These are phyloP conservation scores for Sarocladiaceae sp. DNA, from an alignment of 2,329 filamentous ascomycete species.

Conservation along the genomic window DNA sequence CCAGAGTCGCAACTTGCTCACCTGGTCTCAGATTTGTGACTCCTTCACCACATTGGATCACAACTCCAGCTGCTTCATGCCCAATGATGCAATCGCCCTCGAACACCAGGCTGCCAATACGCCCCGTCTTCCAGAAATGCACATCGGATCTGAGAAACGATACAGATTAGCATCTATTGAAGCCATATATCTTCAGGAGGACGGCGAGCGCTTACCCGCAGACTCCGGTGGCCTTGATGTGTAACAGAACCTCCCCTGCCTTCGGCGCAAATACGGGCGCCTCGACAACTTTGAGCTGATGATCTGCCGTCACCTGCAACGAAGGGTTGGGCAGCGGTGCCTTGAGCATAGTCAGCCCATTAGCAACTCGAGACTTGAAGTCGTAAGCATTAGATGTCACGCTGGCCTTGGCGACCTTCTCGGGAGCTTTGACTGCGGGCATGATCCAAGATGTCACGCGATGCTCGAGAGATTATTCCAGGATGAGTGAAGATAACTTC, in stretches of 20 bases:
- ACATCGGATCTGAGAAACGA: conserved; percentile 50
- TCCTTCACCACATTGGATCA: conserved; percentile 51
- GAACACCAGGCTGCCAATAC: conserved; percentile 59
- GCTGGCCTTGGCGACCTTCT: background rate
- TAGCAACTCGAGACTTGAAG: no score
- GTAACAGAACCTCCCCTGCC: conserved; percentile 52
- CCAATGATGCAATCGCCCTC: conserved; percentile 62
- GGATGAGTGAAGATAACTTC: background rate
- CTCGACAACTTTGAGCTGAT: conserved; percentile 51
- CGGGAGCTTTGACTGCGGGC: background rate
- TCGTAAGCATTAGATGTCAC: no score
- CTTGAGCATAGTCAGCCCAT: conserved; percentile 16
- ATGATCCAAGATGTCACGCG: no score
- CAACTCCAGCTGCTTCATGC: conserved; percentile 59
- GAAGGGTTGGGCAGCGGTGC: conserved; percentile 27
- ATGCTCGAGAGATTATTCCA: no score
- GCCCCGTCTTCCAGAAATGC: conserved; percentile 63
- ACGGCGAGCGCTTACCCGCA: conserved; percentile 45
- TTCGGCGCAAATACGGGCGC: conserved; percentile 52
- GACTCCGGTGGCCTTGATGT: conserved; percentile 60
- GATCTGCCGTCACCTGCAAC: conserved; percentile 50
- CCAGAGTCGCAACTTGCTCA: conserved; percentile 50
- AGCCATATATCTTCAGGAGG: background rate
- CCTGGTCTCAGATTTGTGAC: conserved; percentile 48
- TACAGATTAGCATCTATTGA: background rate